Conservation (phyloP, 2,329 filamentous ascomycete species). For the Chaetomium olivaceum region DNA sequence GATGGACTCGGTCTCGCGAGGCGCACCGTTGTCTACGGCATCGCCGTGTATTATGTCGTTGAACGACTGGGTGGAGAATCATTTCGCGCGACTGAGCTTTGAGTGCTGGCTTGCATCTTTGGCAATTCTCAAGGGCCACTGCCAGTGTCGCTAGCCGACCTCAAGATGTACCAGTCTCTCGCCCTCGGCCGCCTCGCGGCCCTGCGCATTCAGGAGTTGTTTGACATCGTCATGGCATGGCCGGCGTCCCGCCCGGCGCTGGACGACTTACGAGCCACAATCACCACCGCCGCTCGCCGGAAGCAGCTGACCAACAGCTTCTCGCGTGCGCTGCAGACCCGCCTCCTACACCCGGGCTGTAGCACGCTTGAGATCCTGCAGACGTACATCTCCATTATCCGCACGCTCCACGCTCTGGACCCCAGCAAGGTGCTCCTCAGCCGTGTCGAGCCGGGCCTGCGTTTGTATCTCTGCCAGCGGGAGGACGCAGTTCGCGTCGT, state of each 20-base stretch:
- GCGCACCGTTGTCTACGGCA: slow-evolving; percentile 41
- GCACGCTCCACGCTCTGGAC: slow-evolving; percentile 73
- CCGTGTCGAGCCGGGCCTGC: slow-evolving; percentile 70
- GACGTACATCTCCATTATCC: slow-evolving; percentile 78
- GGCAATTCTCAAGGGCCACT: slow-evolving; percentile 36
- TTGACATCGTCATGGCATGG: slow-evolving; percentile 78
- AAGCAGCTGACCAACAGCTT: slow-evolving; percentile 71
- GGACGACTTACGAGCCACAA: slow-evolving; percentile 70
- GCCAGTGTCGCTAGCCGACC: slow-evolving; percentile 53
- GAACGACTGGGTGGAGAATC: slow-evolving; percentile 66
- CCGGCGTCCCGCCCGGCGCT: slow-evolving; percentile 70
- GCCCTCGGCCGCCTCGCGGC: slow-evolving; percentile 68
- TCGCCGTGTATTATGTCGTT: slow-evolving; percentile 61
- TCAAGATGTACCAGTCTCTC: slow-evolving; percentile 70
- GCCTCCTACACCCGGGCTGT: slow-evolving; percentile 72
- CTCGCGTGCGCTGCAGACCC: slow-evolving; percentile 62
- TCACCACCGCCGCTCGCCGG: slow-evolving; percentile 68
- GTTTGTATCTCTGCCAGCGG: slow-evolving; percentile 71
- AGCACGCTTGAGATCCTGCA: slow-evolving; percentile 75
- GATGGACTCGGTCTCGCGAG: slow-evolving; percentile 33
- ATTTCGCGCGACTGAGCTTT: slow-evolving; percentile 64
- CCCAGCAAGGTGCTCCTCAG: slow-evolving; percentile 76
- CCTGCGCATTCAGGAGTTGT: slow-evolving; percentile 69
- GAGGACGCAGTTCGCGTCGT: slow-evolving; percentile 79
- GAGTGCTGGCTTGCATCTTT: slow-evolving; percentile 57